Evolutionary conservation across 2,329 filamentous ascomycete species (phyloP).

Genomic region (Arthrobotrys musiformis): DNA sequence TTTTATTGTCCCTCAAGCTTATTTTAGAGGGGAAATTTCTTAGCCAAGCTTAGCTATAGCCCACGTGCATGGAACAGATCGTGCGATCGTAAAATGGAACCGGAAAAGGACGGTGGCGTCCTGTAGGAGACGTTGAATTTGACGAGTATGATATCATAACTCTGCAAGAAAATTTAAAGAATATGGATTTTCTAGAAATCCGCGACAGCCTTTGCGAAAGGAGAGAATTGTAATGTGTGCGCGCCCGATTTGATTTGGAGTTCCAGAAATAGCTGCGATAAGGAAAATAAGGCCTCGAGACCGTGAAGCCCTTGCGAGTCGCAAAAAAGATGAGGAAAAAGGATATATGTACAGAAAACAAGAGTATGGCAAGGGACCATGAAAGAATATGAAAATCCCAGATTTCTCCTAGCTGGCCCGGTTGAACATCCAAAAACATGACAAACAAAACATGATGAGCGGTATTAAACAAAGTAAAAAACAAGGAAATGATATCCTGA

Average conservation of each 20-base stretch:
- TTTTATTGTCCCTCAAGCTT: no score
- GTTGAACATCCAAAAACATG: background rate
- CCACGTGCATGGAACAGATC: conserved; percentile 5
- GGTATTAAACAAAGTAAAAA: background rate
- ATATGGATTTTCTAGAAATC: no score
- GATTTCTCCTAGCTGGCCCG: background rate
- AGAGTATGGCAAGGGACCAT: background rate
- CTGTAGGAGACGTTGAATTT: background rate
- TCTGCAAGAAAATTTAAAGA: background rate
- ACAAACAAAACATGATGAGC: background rate
- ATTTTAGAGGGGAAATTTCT: background rate
- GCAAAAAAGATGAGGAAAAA: background rate
- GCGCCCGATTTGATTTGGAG: conserved; percentile 14
- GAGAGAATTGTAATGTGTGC: background rate
- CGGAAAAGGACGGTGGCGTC: background rate
- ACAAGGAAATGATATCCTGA: conserved; percentile 18
- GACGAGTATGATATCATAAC: conserved; percentile 10
- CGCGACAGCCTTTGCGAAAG: background rate
- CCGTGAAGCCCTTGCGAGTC: background rate
- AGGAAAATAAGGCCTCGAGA: background rate
- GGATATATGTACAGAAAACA: conserved; percentile 11
- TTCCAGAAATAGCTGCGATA: background rate
- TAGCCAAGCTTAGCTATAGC: background rate
- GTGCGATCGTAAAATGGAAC: background rate
- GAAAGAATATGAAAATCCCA: background rate